Evolutionary conservation across 2,329 filamentous ascomycete species (phyloP).

Genomic region (Tolypocladium pustulatum): DNA sequence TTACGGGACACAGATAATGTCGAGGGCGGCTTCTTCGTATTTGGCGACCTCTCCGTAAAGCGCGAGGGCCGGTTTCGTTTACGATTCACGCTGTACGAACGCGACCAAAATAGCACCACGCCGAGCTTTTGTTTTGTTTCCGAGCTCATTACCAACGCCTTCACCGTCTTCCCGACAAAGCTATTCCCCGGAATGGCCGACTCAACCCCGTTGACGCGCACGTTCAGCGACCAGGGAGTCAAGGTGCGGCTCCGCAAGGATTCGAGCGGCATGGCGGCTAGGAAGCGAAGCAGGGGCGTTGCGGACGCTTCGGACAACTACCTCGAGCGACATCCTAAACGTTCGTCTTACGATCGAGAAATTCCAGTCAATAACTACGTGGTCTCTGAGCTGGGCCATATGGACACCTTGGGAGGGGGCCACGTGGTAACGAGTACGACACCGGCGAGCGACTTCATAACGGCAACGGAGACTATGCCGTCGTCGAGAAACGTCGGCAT

Average conservation of each 20-base stretch:
- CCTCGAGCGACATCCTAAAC: slow-evolving; percentile 10
- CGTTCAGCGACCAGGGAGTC: slow-evolving; percentile 81
- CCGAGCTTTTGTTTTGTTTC: slow-evolving; percentile 11
- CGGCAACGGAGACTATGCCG: slow-evolving; percentile 4
- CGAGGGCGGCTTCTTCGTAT: slow-evolving; percentile 85
- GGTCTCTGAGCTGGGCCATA: slow-evolving; percentile 7
- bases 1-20: slow-evolving; percentile 68
- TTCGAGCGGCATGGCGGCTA: slow-evolving; percentile 46
- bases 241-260: slow-evolving; percentile 76
- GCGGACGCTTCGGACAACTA: slow-evolving; percentile 8
- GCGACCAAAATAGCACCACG: slow-evolving; percentile 15
- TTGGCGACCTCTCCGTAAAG: slow-evolving; percentile 75
- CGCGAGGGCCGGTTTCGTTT: slow-evolving; percentile 62
- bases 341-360: slow-evolving; percentile 9
- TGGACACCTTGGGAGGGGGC: slow-evolving; percentile 3
- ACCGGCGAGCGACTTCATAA: slow-evolving; percentile 4
- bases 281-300: slow-evolving; percentile 29
- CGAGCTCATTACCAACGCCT: slow-evolving; percentile 43
- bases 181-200: slow-evolving; percentile 71
- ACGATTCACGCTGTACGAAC: slow-evolving; percentile 61
- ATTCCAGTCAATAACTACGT: slow-evolving; percentile 7
- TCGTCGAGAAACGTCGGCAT: slow-evolving; percentile 7
- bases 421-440: slow-evolving; percentile 4
- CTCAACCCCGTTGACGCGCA: slow-evolving; percentile 70
- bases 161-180: slow-evolving; percentile 55